Conservation (phyloP, 106 monocot species). For the Dioscorea dumetorum region DNA sequence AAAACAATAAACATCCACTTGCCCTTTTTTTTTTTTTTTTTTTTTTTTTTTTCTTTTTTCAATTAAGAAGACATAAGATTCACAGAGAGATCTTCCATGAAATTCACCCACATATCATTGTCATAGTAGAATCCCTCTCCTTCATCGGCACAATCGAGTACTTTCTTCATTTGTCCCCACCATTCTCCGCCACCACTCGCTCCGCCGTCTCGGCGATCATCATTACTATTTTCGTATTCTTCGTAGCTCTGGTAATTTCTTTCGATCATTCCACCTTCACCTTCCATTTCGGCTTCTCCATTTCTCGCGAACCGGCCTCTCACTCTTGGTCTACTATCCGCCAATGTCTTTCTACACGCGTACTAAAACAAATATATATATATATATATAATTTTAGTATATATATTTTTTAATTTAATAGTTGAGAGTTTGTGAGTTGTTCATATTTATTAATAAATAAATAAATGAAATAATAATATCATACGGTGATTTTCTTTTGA, state of each 20-base stretch:
- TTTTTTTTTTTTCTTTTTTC: no score
- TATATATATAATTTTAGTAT: no score
- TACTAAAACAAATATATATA: slow-evolving; percentile 13
- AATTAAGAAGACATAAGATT: slow-evolving; percentile 5
- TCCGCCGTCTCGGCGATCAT: not conserved
- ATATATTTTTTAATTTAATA: no score
- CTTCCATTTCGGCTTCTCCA: slow-evolving; percentile 18
- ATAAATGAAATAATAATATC: no score
- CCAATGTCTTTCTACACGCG: slow-evolving; percentile 46
- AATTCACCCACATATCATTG: slow-evolving; percentile 24
- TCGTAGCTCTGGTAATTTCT: no score
- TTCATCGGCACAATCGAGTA: not conserved
- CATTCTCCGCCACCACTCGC: slow-evolving; percentile 4
- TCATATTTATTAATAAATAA: no score
- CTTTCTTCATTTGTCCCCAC: slow-evolving; percentile 15
- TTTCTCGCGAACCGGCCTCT: slow-evolving; percentile 41
- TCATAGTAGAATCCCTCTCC: slow-evolving; percentile 17
- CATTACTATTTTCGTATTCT: no score
- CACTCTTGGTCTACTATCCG: slow-evolving; percentile 36
- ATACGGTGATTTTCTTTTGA: slow-evolving; percentile 29
- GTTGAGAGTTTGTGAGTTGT: no score
- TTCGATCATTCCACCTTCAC: no score
- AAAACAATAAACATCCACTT: no score
- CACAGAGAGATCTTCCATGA: slow-evolving; percentile 22
- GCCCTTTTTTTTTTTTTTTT: no score